Evolutionary conservation across 169 alveolate genomes (phyloP), one percentile per base, ranked within the genome.

Genomic region (Theileria sp.): DNA sequence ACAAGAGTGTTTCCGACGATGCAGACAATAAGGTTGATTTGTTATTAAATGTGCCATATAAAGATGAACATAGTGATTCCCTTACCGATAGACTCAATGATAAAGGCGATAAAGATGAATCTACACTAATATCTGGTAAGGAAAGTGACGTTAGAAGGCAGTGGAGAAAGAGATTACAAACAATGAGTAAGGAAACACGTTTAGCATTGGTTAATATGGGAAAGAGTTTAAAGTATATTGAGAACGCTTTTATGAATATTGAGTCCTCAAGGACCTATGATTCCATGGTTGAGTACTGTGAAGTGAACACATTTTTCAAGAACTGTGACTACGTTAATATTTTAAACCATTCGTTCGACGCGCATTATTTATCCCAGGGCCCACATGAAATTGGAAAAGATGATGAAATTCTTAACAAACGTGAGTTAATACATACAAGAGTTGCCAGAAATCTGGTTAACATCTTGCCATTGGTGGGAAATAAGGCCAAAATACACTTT

Each of bases 381-480:
- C 87, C 91, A 17, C 87, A 85, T 56, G 87, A 85, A 51, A 19
- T 78, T 12, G 87, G 80, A 0, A 9, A 44, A 36, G 87, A 79
- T 10, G 87, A 54, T 26, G 73, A 23, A 38, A 78, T 54, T 0
- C 66, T 79, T 21, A 78, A 69, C 70, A 65, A 51, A n/a, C 38
- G 91, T 1, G 92, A 86, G 50, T 81, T 87, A 81, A 64, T 86
- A 54, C 93, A 91, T 71, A 84, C 88, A 50, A 85, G 86, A 64
- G 73, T 86, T 32, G 94, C 94, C 6, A 87, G 73, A 65, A 85
- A 89, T 86, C 81, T 91, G 49, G 80, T 67, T 13, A 92, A 94
- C 6, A 84, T 88, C 34, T 56, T 78, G 68, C 96, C 96, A 10
- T 83, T 93, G 56, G 94, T 88, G 28, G 96, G 96, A 49, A 75